phyloP scores from a whole-genome alignment of 768 basidiomycete species.

The Suillus americanus region DNA sequence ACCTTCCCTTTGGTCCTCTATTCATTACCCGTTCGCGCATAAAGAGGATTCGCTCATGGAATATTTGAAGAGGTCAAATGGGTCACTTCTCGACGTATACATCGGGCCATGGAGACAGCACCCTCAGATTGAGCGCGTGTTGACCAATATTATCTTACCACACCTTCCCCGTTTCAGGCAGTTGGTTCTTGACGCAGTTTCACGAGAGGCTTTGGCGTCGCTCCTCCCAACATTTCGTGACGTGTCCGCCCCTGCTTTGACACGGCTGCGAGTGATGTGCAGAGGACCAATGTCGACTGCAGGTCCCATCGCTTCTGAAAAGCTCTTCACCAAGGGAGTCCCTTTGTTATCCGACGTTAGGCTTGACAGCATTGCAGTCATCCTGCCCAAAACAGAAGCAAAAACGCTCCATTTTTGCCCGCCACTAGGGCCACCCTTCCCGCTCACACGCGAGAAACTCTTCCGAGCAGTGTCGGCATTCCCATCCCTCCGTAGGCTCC shows the following conservation, averaged over 20 bases:
- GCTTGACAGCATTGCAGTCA: constrained; percentile 30
- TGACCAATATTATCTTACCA: constrained; percentile 27
- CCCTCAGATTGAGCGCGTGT: constrained; percentile 24
- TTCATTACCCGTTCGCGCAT: constrained; percentile 31
- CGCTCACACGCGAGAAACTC: constrained; percentile 25
- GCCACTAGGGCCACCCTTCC: constrained; percentile 33
- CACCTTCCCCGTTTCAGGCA: constrained; percentile 30
- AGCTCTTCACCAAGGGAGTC: constrained; percentile 31
- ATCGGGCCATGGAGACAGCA: constrained; percentile 34
- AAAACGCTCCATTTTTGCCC: constrained; percentile 33
- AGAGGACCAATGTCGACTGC: constrained; percentile 28
- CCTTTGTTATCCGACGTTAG: constrained; percentile 33
- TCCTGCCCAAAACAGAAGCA: constrained; percentile 19
- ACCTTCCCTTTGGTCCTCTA: constrained; percentile 35
- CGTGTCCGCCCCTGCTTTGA: constrained; percentile 26
- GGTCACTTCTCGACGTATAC: constrained; percentile 31
- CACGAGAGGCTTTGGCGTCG: constrained; percentile 27
- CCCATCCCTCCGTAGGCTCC: constrained; percentile 21
- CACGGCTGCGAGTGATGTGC: constrained; percentile 28
- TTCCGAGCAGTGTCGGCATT: constrained; percentile 21
- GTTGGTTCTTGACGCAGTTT: constrained; percentile 29
- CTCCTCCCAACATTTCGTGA: constrained; percentile 25
- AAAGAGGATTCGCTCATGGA: constrained; percentile 28
- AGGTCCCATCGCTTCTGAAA: constrained; percentile 23
- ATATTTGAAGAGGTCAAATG: constrained; percentile 33